Conservation (phyloP, 2,329 filamentous ascomycete genomes). For the Laburnicola sp. region DNA sequence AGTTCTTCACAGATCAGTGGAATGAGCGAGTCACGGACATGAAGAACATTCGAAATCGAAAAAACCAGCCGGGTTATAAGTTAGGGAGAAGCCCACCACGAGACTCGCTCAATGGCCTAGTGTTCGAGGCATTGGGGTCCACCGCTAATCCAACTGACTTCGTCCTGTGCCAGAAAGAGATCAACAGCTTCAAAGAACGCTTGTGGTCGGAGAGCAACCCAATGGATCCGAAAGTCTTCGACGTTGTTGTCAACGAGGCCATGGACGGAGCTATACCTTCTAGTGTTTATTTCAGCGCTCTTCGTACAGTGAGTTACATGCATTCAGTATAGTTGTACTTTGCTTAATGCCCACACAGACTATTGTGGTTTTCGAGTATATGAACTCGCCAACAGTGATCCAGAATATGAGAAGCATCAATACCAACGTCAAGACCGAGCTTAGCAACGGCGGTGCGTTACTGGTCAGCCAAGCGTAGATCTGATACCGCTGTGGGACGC, state of each 20-base stretch:
- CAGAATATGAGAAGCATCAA: neutral
- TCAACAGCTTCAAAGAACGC: neutral
- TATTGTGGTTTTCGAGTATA: neutral
- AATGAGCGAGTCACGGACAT: no score
- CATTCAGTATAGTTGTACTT: neutral
- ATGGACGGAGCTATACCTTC: neutral
- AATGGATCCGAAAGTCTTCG: neutral
- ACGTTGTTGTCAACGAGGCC: neutral
- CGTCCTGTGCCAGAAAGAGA: neutral
- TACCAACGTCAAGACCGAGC: neutral
- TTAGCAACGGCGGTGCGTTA: neutral
- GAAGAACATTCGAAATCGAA: no score
- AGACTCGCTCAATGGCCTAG: neutral
- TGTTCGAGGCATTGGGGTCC: neutral
- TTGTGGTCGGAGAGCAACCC: neutral
- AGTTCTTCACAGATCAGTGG: no score
- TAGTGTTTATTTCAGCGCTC: neutral
- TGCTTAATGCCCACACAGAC: neutral
- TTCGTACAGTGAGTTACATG: neutral
- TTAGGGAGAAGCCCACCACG: neutral
- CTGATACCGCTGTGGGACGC: neutral
- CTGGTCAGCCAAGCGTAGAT: neutral
- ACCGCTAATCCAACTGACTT: neutral
- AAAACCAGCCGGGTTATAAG: neutral
- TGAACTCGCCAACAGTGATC: neutral